Evolutionary conservation across 202 grass and related monocot genomes (phyloP), one percentile per base, ranked within the genome.

Genomic region (Brachypodium distachyon): DNA sequence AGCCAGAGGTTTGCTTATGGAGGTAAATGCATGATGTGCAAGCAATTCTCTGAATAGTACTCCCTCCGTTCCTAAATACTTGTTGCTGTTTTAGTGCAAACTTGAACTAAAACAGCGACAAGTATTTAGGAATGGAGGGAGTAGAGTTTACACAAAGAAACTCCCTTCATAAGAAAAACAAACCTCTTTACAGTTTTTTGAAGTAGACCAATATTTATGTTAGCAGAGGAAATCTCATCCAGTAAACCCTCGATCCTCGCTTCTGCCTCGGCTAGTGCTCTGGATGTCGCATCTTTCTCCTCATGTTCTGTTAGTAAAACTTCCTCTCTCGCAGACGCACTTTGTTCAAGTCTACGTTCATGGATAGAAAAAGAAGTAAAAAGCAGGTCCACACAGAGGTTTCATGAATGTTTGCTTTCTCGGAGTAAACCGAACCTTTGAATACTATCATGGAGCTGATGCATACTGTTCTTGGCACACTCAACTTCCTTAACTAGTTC

Each of bases 401-500:
- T 84, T 60, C 21, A 63, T 78, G 65, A 83, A 83, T 43, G 50
- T 34, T 25, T 64, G 41, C 49, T 73, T 46, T 76, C 25, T 40
- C 37, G 28, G 17, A 73, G 59, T 81, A 63, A 61, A 81, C 67
- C 19, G 61, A n/a, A 89, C 87, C 87, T 89, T 67, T 89, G 80
- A 56, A 87, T 74, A 47, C 44, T 60, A 57, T 86, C 67, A 79
- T 90, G 87, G 84, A 93, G 73, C 59, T 82, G 76, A 86, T 89
- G 52, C 73, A 90, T 38, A 77, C 63, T 75, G 63, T 77, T 76
- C 26, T 90, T 87, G 82, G 87, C 64, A 88, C 82, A 79, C 84
- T 90, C 88, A 73, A 90, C 72, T 86, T 97, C 87, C 72, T 90
- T 90, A 68, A 85, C 76, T 86, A 97, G 83, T 82, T 74, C 83